Base-by-base conservation (phyloP, 2,329 filamentous ascomycete genomes). In the Aspergillus luchuensis region DNA sequence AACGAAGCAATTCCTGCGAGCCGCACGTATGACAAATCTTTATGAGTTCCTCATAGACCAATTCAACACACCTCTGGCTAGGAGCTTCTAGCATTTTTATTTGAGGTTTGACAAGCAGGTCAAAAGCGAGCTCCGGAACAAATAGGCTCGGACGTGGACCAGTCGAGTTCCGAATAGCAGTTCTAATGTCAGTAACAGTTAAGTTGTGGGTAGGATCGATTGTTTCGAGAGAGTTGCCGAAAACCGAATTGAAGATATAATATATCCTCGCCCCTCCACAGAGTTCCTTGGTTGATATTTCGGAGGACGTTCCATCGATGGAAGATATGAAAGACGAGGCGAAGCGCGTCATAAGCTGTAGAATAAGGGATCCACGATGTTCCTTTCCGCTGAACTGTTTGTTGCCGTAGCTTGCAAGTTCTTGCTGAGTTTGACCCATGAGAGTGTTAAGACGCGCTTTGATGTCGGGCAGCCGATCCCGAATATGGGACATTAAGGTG, bases 371-470 rank as follows among this genome's bases (percentile, higher is more conserved):
- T 33, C 95, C 95, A 54, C 94, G 87, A 74, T 99, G 95, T 76
- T 98, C 95, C 76, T 97, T 97, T 70, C 95, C 95, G 65, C 91
- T 96, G 75, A 99, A 99, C 70, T 96, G 91, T 81, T 95, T 96
- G 74, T 98, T 96, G 39, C 95, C 95, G 74, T 99, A 99, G 77
- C 94, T 97, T 47, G 95, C 95, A 59, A 99, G 84, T 77, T 99
- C 95, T 80, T 99, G 95, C 74, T 99, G 95, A 52, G 95, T 98
- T 78, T 99, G 95, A n/a, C 95, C 95, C 95, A 99, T 99, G 55
- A 99, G 82, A 0, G 95, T 99, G 78, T 99, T 99, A 63, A 99
- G 84, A 58, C 95, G 89, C 53, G 95, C 95, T 80, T 99, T 99
- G 82, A 99, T 99, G 76, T 99, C 95, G 30, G 95, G 95, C 69